Conservation (phyloP, 208 protist genomes). For the Histomonas meleagridis region DNA sequence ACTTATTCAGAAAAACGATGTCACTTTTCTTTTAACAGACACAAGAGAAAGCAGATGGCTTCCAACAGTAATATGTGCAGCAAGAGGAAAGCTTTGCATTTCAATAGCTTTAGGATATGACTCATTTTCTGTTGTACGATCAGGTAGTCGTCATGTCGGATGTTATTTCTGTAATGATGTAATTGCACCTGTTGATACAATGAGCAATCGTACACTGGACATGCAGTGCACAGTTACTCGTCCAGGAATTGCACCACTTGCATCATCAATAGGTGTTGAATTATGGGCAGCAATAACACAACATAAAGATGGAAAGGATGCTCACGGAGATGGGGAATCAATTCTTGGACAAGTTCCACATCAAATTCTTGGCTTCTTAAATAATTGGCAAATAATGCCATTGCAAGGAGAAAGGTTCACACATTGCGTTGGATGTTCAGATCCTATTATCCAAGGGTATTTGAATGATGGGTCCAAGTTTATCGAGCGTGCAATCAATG, state of each 20-base stretch:
- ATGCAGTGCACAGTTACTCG: constrained; percentile 93
- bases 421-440: constrained; percentile 77
- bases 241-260: constrained; percentile 70
- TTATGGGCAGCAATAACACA: constrained; percentile 74
- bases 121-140: constrained; percentile 85
- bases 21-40: constrained; percentile 88
- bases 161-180: constrained; percentile 90
- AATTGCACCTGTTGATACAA: constrained; percentile 65
- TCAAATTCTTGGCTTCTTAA: constrained; percentile 66
- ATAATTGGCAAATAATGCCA: constrained; percentile 57
- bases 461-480: constrained; percentile 63
- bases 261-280: constrained; percentile 75
- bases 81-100: constrained; percentile 59
- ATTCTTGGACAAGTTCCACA: constrained; percentile 63
- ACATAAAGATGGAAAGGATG: constrained; percentile 56
- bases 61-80: constrained; percentile 71
- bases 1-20: constrained; percentile 65
- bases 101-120: constrained; percentile 85
- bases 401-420: constrained; percentile 64
- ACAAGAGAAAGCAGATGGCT: constrained; percentile 74
- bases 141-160: constrained; percentile 68
- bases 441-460: constrained; percentile 63
- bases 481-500: constrained; percentile 69
- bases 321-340: background rate
- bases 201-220: constrained; percentile 80